Base-by-base conservation (phyloP, 2,329 filamentous ascomycete genomes). In the Emydomyces testavorans region DNA sequence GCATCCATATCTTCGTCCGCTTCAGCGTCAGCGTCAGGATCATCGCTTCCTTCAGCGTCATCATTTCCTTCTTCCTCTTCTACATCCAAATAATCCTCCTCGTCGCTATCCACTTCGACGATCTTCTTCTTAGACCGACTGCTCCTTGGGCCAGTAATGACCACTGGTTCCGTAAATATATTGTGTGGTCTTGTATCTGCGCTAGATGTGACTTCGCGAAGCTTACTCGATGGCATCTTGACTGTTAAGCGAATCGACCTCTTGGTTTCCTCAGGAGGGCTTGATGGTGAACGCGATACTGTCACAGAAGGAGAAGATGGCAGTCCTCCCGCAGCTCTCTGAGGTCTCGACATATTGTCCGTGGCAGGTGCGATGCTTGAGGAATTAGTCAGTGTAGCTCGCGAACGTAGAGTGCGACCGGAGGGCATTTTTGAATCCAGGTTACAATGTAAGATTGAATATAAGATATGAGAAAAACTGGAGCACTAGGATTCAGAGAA, bases 31-130 rank as follows among this genome's bases (percentile, higher is more conserved):
- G 60, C 55, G 48, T 58, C 53, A 34, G 54, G 52, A 16, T 49
- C 53, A 23, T 57, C 55, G 31, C 54, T 54, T 36, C 52, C 57
- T 45, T 53, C 56, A 11, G 72, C 70, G 6, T 73, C 66, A 18
- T 76, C 70, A 11, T 68, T 71, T 29, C 62, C 64, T n/a, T 72
- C 70, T 6, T 73, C 65, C 16, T 76, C 70, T 13, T 69, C 71
- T 28, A 37, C 10, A 20, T 70, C 71, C 28, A 63, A 63, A 18
- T 73, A 70, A 6, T 74, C 66, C 18, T 76, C 70, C 6, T 70
- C 72, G 32, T 65, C 65, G n/a, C 68, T 68, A 15, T 67, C 64
- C 15, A 65, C 60, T 46, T 73, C 69, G 7, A 67, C 68, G 10
- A 67, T 62, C 35, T 66, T 70, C 52, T 65, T 70, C 28, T 68